These are phyloP conservation scores for Nymphaea thermarum DNA, from an alignment of 164 flowering plant species.

Conservation along the genomic window DNA sequence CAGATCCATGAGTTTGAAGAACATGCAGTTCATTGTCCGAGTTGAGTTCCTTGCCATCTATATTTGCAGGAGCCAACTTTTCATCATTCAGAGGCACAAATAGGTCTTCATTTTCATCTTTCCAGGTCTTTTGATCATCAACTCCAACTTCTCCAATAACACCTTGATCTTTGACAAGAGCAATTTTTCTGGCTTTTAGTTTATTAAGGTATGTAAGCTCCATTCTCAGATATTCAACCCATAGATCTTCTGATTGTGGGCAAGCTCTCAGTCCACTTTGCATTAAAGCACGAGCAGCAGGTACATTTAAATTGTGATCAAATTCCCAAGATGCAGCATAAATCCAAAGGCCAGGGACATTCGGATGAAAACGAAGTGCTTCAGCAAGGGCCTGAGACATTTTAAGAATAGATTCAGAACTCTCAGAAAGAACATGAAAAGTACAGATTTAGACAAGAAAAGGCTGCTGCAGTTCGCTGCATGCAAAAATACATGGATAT, in stretches of 20 bases:
- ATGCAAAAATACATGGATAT: too few species aligned
- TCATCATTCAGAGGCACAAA: conserved; percentile 52
- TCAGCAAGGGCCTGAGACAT: conserved; percentile 56
- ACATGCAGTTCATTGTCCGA: conserved; percentile 30
- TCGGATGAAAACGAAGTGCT: conserved; percentile 78
- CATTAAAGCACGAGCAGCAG: conserved; percentile 86
- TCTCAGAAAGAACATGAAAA: neutral
- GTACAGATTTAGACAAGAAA: too few species aligned
- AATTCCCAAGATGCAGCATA: conserved; percentile 98
- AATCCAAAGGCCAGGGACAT: conserved; percentile 86
- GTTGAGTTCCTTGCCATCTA: conserved; percentile 19
- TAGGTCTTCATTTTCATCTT: conserved; percentile 60
- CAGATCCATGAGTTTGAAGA: conserved; percentile 46
- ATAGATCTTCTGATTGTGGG: conserved; percentile 69
- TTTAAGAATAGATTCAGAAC: neutral
- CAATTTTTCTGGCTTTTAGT: conserved; percentile 64
- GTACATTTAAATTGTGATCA: conserved; percentile 60
- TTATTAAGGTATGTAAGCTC: conserved; percentile 85
- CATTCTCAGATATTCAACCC: conserved; percentile 94
- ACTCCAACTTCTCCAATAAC: conserved; percentile 19
- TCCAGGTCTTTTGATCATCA: conserved; percentile 52
- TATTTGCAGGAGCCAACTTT: conserved; percentile 16
- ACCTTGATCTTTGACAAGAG: conserved; percentile 69
- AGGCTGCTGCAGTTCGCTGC: too few species aligned
- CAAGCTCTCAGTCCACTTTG: conserved; percentile 75